Evolutionary conservation across 768 basidiomycete species (phyloP), one percentile per base, ranked within the genome.

Genomic region (Chiua virens): DNA sequence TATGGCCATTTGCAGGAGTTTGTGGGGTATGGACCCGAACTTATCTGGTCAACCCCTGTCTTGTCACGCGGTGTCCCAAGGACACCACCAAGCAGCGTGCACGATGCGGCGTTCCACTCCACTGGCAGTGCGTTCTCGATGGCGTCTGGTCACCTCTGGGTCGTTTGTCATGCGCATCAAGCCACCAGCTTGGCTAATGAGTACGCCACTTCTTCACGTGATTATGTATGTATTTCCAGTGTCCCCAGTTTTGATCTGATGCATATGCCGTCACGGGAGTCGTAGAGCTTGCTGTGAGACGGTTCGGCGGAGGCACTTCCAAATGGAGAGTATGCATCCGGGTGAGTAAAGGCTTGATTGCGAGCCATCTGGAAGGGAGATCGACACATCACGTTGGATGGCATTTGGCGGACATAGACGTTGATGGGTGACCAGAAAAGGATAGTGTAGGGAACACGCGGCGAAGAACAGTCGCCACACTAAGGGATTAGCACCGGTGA

Each of bases 371-470:
- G 47, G 42, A 52, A 27, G 32, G 9, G 46, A 47, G 61, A 63
- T 64, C 63, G 58, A 63, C 64, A 15, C 53, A 53, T 53, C 55
- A 60, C 42, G 42, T 40, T 45, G 27, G 27, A 8, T 27, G 8
- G 27, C 27, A 30, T 30, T 30, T 30, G 35, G 60, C 52, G 64
- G 63, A 52, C 49, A 49, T 57, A 34, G 32, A 47, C 53, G 55
- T 52, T 54, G 64, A 60, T 60, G 53, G 51, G 21, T 17, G 46
- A 35, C 25, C 37, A 5, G 52, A 52, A 60, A 52, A 48, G 51
- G 53, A 47, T 43, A 50, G 46, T 11, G 45, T 45, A 30, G 21
- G 20, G 20, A 25, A 59, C 63, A 63, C 23, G 60, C 59, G 63
- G 60, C 42, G 17, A 50, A 15, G 13, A 36, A 56, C 6, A 38